Conservation (phyloP, 2,329 filamentous ascomycete species). For the Fusarium aywerte region DNA sequence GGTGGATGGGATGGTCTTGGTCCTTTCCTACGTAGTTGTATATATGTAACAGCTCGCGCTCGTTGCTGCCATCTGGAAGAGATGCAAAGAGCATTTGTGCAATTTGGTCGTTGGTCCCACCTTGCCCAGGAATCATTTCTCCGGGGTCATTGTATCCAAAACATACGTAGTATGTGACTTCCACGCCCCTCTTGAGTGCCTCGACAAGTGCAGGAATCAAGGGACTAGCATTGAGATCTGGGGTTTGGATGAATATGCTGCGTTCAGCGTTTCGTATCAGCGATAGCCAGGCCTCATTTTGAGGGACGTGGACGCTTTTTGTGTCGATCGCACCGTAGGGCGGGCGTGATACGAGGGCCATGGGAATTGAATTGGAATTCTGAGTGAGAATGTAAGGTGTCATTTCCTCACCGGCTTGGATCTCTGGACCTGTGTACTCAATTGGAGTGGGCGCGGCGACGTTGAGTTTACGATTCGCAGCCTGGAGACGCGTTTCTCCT, state of each 20-base stretch:
- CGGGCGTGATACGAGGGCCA: slow-evolving; percentile 76
- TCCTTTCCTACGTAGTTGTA: slow-evolving; percentile 81
- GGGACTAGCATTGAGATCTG: slow-evolving; percentile 78
- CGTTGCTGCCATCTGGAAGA: slow-evolving; percentile 59
- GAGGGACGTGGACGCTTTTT: slow-evolving; percentile 70
- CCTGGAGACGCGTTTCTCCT: slow-evolving; percentile 65
- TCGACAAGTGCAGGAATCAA: slow-evolving; percentile 71
- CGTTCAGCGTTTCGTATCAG: slow-evolving; percentile 71
- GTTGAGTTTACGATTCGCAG: slow-evolving; percentile 74
- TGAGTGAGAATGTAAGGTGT: slow-evolving; percentile 67
- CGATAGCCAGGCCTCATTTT: slow-evolving; percentile 80
- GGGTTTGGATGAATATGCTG: slow-evolving; percentile 80
- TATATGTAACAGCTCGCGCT: slow-evolving; percentile 61
- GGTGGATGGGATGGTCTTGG: slow-evolving; percentile 73
- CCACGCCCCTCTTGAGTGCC: slow-evolving; percentile 73
- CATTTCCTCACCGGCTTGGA: slow-evolving; percentile 65
- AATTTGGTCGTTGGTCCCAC: slow-evolving; percentile 79
- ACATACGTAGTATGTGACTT: slow-evolving; percentile 77
- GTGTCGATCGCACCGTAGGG: slow-evolving; percentile 74
- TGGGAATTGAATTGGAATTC: slow-evolving; percentile 68
- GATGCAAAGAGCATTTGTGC: slow-evolving; percentile 67
- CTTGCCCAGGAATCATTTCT: slow-evolving; percentile 79
- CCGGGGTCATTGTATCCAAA: slow-evolving; percentile 84
- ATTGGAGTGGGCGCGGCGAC: slow-evolving; percentile 65
- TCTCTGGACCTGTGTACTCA: slow-evolving; percentile 64